These are phyloP conservation scores for Silene vulgaris DNA, from an alignment of 179 eudicot genomes.

Conservation along the genomic window DNA sequence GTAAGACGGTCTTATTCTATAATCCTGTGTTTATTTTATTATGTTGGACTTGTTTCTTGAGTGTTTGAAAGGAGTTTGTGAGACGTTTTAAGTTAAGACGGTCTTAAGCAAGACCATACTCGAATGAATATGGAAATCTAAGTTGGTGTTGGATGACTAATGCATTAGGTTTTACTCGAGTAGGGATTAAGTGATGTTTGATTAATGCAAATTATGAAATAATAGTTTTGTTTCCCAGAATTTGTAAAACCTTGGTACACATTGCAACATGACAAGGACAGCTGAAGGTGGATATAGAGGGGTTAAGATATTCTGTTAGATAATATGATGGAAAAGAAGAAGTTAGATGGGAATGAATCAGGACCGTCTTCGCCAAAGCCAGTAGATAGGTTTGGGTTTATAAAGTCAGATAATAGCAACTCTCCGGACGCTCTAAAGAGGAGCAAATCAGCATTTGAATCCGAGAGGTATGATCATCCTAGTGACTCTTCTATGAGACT, in stretches of 20 bases:
- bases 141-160: background rate
- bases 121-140: too few species aligned
- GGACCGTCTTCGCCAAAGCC: constrained; percentile 38
- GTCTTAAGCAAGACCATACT: too few species aligned
- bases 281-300: constrained; percentile 21
- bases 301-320: constrained; percentile 21
- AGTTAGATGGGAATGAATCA: constrained; percentile 47
- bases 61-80: background rate
- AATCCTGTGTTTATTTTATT: too few species aligned
- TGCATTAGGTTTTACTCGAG: background rate
- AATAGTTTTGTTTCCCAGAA: constrained; percentile 3
- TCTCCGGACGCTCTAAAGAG: constrained; percentile 54
- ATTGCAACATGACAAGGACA: constrained; percentile 23
- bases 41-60: background rate
- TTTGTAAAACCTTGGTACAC: constrained; percentile 10
- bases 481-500: background rate
- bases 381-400: constrained; percentile 81
- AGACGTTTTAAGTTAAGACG: too few species aligned
- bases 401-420: constrained; percentile 52
- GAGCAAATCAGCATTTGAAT: constrained; percentile 48
- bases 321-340: constrained; percentile 59
- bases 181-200: background rate
- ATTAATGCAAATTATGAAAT: background rate
- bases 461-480: constrained; percentile 51
- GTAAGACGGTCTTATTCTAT: too few species aligned